These are phyloP conservation scores for Lactarius sp. DNA, from an alignment of 768 basidiomycete species.

Conservation along the genomic window DNA sequence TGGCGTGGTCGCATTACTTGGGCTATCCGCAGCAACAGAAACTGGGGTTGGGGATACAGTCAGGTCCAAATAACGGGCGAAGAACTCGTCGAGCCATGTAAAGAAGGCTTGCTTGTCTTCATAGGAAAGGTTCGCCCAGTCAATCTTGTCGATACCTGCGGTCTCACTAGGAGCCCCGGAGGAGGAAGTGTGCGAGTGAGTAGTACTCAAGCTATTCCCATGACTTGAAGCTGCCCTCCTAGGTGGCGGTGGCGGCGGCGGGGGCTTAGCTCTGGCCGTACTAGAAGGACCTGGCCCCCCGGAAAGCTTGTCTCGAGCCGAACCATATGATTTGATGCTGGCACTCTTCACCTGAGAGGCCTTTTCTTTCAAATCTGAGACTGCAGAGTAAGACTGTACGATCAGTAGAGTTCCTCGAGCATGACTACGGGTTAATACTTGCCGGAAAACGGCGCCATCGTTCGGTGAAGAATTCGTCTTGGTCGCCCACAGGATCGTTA, in stretches of 20 bases:
- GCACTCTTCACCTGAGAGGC: constrained; percentile 12
- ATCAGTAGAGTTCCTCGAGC: not conserved
- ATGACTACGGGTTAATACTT: not conserved
- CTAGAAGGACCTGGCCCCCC: not conserved
- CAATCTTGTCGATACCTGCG: constrained; percentile 36
- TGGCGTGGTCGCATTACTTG: not conserved
- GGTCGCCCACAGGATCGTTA: too few relatives aligned
- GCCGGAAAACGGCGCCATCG: constrained; percentile 20
- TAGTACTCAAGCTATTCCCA: not conserved
- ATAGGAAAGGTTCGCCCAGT: constrained; percentile 63
- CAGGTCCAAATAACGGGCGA: constrained; percentile 41
- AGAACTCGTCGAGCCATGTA: constrained; percentile 78
- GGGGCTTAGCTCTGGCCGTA: not conserved
- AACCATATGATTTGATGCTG: constrained; percentile 9
- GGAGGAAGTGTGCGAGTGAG: not conserved
- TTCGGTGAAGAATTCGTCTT: not conserved
- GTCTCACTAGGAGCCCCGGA: not conserved
- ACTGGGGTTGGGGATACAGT: constrained; percentile 19
- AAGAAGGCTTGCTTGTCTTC: constrained; percentile 74
- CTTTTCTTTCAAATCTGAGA: constrained; percentile 16
- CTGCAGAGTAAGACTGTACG: not conserved
- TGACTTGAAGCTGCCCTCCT: not conserved
- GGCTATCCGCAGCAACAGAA: not conserved
- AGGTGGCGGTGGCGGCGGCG: constrained; percentile 2
- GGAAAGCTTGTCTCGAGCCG: constrained; percentile 6